Conservation (phyloP, 768 basidiomycete genomes). For the Candolleomyces eurysporus region DNA sequence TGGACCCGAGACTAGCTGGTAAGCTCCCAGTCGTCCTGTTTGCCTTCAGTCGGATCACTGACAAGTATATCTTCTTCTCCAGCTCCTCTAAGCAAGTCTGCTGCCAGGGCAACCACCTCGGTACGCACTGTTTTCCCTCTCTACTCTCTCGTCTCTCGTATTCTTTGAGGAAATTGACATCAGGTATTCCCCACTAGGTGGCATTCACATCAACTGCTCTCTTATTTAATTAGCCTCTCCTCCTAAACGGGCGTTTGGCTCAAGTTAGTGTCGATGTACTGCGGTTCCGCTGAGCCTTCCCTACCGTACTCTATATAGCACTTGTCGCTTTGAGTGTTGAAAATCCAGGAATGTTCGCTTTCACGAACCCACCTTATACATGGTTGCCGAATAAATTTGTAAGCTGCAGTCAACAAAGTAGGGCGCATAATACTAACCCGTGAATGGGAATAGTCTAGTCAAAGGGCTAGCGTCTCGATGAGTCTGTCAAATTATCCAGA, state of each 20-base stretch:
- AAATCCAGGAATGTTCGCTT: too few relatives aligned
- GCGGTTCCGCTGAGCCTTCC: too few relatives aligned
- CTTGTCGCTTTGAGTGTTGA: too few relatives aligned
- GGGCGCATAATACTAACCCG: too few relatives aligned
- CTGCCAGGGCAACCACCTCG: not conserved
- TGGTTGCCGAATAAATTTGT: too few relatives aligned
- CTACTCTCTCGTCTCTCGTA: too few relatives aligned
- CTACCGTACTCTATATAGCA: not conserved
- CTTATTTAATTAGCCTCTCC: not conserved
- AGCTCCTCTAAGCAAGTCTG: not conserved
- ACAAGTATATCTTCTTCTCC: not conserved
- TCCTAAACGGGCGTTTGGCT: not conserved
- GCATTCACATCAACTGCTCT: not conserved
- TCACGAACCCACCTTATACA: too few relatives aligned
- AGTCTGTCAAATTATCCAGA: too few relatives aligned
- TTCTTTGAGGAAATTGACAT: not conserved
- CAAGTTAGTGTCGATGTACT: not conserved
- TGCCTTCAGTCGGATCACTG: not conserved
- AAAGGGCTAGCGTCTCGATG: too few relatives aligned
- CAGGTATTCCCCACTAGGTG: not conserved
- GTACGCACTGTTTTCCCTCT: not conserved
- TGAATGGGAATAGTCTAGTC: too few relatives aligned
- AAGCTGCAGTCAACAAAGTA: too few relatives aligned
- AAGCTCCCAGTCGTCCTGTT: too few relatives aligned
- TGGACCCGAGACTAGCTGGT: not conserved